Conservation (phyloP, 2,329 filamentous ascomycete species). For the Chrysosporium keratinophilum region DNA sequence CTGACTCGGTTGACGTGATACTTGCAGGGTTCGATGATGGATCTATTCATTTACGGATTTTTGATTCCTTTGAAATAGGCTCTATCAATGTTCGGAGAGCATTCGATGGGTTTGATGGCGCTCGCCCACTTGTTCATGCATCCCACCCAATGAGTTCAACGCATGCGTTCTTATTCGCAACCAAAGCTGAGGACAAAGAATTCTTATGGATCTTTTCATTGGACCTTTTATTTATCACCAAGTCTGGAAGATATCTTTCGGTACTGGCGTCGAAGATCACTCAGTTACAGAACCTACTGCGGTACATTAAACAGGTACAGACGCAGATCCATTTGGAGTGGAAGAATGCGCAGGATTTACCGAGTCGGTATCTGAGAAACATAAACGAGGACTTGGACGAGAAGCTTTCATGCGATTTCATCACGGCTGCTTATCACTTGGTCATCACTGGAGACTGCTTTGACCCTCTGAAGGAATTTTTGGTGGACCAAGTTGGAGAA, state of each 20-base stretch:
- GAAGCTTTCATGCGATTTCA: slow-evolving; percentile 54
- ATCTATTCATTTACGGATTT: slow-evolving; percentile 65
- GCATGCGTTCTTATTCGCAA: slow-evolving; percentile 55
- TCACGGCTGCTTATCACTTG: slow-evolving; percentile 70
- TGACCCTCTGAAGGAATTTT: slow-evolving; percentile 69
- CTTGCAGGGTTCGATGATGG: slow-evolving; percentile 63
- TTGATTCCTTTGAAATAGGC: slow-evolving; percentile 74
- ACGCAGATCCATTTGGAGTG: slow-evolving; percentile 71
- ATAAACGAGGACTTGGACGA: slow-evolving; percentile 65
- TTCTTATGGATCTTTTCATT: slow-evolving; percentile 57
- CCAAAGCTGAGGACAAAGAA: slow-evolving; percentile 27
- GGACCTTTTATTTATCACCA: slow-evolving; percentile 72
- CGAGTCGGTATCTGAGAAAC: slow-evolving; percentile 63
- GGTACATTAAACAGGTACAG: slow-evolving; percentile 74
- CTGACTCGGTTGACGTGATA: slow-evolving; percentile 69
- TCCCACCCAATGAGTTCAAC: slow-evolving; percentile 66
- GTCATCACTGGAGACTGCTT: slow-evolving; percentile 74
- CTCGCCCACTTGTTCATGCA: slow-evolving; percentile 49
- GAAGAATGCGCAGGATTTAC: slow-evolving; percentile 70
- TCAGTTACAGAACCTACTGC: slow-evolving; percentile 71
- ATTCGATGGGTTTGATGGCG: slow-evolving; percentile 27
- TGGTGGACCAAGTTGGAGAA: slow-evolving; percentile 72
- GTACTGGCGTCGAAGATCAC: slow-evolving; percentile 79
- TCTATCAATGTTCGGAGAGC: slow-evolving; percentile 36
- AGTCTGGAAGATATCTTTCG: slow-evolving; percentile 64